Percentiles rank a stretch among this genome's conserved stretches.
Evolutionary conservation across 1,284 basidiomycete species (phyloP).

Genomic region (Hypsizygus ulmarius): DNA sequence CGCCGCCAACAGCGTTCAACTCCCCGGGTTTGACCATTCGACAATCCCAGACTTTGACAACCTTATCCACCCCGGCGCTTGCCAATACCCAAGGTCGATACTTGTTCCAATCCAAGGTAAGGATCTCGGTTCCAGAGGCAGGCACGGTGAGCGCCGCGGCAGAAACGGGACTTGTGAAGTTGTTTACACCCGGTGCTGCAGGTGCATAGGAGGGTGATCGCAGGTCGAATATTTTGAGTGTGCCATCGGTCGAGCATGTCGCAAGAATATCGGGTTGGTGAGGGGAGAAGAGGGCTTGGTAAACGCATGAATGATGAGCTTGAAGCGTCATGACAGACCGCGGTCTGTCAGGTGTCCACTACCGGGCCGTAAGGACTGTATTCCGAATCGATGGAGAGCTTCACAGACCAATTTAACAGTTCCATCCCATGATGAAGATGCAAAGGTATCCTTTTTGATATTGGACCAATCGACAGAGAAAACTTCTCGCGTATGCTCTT

Average conservation of each 20-base stretch:
- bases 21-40: slow-evolving; percentile 67
- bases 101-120: slow-evolving; percentile 92
- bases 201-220: slow-evolving; percentile 45
- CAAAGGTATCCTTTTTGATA: slow-evolving; percentile 87
- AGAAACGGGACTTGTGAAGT: slow-evolving; percentile 61
- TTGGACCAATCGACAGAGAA: slow-evolving; percentile 99
- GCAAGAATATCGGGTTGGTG: slow-evolving; percentile 82
- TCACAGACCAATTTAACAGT: slow-evolving; percentile 78
- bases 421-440: slow-evolving; percentile 92
- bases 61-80: slow-evolving; percentile 79
- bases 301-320: slow-evolving; percentile 83
- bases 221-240: slow-evolving; percentile 79
- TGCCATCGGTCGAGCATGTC: slow-evolving; percentile 84
- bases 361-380: slow-evolving; percentile 9
- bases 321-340: slow-evolving; percentile 79
- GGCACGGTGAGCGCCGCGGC: slow-evolving; percentile 69
- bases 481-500: slow-evolving; percentile 90
- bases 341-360: slow-evolving; percentile 88
- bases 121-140: slow-evolving; percentile 67
- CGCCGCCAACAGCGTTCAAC: slow-evolving; percentile 57
- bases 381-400: neutral
- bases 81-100: slow-evolving; percentile 80
- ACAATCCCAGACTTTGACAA: slow-evolving; percentile 82
- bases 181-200: slow-evolving; percentile 42
- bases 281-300: slow-evolving; percentile 89